Conservation (phyloP, 1,139 yeast species). For the Neolecta irregularis region DNA sequence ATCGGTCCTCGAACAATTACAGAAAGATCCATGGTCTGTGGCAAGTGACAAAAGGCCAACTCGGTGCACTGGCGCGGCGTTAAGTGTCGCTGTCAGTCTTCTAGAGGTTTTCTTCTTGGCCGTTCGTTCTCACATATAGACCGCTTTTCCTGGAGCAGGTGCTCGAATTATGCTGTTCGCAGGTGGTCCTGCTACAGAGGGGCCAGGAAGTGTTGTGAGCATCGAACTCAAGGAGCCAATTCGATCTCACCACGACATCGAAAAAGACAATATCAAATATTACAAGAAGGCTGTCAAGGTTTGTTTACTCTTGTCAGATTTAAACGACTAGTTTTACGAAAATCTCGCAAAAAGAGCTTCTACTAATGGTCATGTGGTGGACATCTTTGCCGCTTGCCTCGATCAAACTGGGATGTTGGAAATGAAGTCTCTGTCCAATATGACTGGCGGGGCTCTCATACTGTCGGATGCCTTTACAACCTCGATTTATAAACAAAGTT, state of each 20-base stretch:
- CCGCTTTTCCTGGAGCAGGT: slow-evolving; percentile 77
- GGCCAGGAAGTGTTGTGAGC: slow-evolving; percentile 90
- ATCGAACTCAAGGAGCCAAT: slow-evolving; percentile 87
- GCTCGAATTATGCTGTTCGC: slow-evolving; percentile 82
- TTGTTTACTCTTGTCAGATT: background rate
- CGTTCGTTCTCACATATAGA: slow-evolving; percentile 18
- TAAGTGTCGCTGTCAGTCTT: slow-evolving; percentile 67
- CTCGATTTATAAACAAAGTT: slow-evolving; percentile 87
- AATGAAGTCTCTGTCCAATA: slow-evolving; percentile 77
- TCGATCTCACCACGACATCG: slow-evolving; percentile 92
- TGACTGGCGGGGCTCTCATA: slow-evolving; percentile 86
- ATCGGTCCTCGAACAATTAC: slow-evolving; percentile 60
- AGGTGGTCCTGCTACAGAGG: slow-evolving; percentile 90
- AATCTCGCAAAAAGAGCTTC: slow-evolving; percentile 57
- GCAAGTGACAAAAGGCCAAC: slow-evolving; percentile 76
- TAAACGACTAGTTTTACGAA: slow-evolving; percentile 42
- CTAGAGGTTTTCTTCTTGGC: slow-evolving; percentile 32
- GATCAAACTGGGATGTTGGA: slow-evolving; percentile 97
- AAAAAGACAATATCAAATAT: slow-evolving; percentile 78
- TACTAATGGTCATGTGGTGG: slow-evolving; percentile 73
- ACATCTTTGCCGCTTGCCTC: slow-evolving; percentile 91
- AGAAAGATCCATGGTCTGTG: slow-evolving; percentile 84
- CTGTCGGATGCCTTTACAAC: slow-evolving; percentile 93
- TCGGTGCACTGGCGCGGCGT: slow-evolving; percentile 87
- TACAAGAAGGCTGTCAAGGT: slow-evolving; percentile 69